Evolutionary conservation across 1,284 basidiomycete genomes (phyloP), one percentile per base, ranked within the genome.

Genomic region (Anthracocystis panici-leucophaei): DNA sequence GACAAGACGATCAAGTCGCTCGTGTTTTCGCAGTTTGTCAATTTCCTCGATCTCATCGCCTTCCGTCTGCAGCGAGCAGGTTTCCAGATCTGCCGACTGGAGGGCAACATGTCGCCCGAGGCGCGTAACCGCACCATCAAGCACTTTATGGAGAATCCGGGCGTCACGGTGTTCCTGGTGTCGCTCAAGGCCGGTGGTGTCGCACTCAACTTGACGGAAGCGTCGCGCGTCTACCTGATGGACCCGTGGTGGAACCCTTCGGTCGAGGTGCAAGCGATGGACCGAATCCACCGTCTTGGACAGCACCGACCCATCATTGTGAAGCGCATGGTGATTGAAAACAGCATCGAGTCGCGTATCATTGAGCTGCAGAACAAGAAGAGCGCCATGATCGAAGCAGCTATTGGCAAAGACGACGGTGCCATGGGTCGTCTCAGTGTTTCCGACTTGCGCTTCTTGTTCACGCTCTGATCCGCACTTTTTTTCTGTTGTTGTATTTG

Each of bases 91-190:
- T 98, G 95, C 83, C 92, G 97, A 42, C 87, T 99, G 49, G 94
- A 98, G 86, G 97, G 97, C 56, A 94, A 93, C 21, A 99, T 99
- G 96, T 92, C 92, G 21, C 96, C 96, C 18, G 93, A 96, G 84
- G 95, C 95, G 60, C 90, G 96, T 76, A 93, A 98, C 86, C 92
- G 93, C 25, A 97, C 95, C 8, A 96, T 97, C 83, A 91, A 95
- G 85, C 90, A 97, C 85, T 97, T 97, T 86, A 96, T 95, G 92
- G 92, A 92, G 82, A 97, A 94, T 23, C 91, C 95, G 2, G 90
- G 94, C 65, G 94, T 97, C 44, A 97, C 95, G 5, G 93, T 99
- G 14, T 99, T 99, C 88, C 89, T 99, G 40, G 94, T 99, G 62
- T 89, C 89, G 18, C 87, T 99, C 82, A 99, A 98, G 86, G 96